A percentile compares a stretch with the other conserved stretches of the same genome.
These are phyloP conservation scores for Gnomoniopsis smithogilvyi DNA, from an alignment of 2,329 filamentous ascomycete genomes.

Conservation along the genomic window DNA sequence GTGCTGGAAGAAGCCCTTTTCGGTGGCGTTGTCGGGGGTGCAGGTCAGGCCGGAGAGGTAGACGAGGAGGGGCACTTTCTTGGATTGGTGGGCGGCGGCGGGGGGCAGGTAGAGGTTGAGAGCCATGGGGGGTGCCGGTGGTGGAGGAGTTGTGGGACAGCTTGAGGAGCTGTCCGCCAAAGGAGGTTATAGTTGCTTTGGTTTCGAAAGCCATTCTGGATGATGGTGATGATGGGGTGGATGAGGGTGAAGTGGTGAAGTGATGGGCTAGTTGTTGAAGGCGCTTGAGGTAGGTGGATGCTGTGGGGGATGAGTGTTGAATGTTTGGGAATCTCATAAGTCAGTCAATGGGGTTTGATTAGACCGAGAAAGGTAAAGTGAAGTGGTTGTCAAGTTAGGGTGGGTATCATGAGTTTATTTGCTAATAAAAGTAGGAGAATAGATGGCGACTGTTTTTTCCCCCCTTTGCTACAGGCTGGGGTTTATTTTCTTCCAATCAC, in stretches of 20 bases:
- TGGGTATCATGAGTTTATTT: conserved; percentile 6
- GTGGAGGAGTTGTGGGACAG: conserved; percentile 77
- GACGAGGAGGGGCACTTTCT: conserved; percentile 79
- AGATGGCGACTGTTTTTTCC: neutral
- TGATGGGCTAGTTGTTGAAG: conserved; percentile 15
- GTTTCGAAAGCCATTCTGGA: conserved; percentile 80
- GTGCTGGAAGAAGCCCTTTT: conserved; percentile 89
- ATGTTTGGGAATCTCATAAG: conserved; percentile 13
- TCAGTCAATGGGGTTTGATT: neutral
- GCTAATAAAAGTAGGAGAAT: neutral
- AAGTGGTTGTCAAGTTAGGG: neutral
- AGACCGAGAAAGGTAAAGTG: neutral
- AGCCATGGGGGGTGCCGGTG: conserved; percentile 84
- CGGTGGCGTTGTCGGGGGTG: conserved; percentile 79
- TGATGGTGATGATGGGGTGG: neutral
- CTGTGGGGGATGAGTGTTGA: conserved; percentile 3
- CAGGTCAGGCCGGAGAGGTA: conserved; percentile 95
- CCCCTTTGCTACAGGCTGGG: neutral
- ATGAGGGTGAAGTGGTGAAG: neutral
- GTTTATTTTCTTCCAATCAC: neutral
- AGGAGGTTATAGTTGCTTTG: conserved; percentile 83
- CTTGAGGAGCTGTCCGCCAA: conserved; percentile 93
- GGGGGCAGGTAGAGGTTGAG: conserved; percentile 90
- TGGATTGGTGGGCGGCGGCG: conserved; percentile 49
- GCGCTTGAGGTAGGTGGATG: neutral